Evolutionary conservation across 73 alveolate species (phyloP), one percentile per base, ranked within the genome.

Genomic region (Paramecium bursaria): DNA sequence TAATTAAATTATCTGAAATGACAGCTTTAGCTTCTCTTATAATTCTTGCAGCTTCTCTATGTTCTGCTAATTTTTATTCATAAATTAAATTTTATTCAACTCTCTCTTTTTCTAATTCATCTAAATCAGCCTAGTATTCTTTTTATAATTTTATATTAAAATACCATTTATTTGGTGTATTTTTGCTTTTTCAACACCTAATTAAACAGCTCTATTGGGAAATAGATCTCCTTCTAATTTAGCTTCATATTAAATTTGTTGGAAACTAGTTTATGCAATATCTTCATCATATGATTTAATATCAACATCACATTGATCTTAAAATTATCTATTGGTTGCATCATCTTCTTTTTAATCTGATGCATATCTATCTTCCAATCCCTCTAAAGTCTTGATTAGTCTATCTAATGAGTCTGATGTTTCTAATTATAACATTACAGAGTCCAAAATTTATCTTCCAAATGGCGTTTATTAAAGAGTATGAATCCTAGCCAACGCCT

Each of bases 61-160:
- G 82, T 14, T 67, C 82, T 39, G 82, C 82, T 19, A 67, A 15
- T 42, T 67, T 67, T 17, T 25, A 29, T 35, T 67, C 82, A 67
- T 67, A 67, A 7, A 67, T 47, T 39, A 39, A 29, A 15, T 39
- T 67, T 67, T 67, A n/a, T 67, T 67, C 82, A 11, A 21, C 1
- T 42, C 82, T 67, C 82, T 67, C 82, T 39, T 67, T 57, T 39
- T 67, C 82, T 0, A 67, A 57, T 67, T 67, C 82, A 13, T 67
- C 5, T 0, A 67, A 39, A 13, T 67, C 82, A 21, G 33, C 19
- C 3, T 21, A 39, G 55, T 67, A 67, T 42, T 67, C 76, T 57
- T 10, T 17, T 30, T 2, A 25, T 10, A 15, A 51, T 1, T 1
- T 13, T 19, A 13, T 25, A 57, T 57, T 30, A 57, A 30, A 27